Evolutionary conservation across 768 basidiomycete species (phyloP).

Genomic region (Rhizopogon rudus): DNA sequence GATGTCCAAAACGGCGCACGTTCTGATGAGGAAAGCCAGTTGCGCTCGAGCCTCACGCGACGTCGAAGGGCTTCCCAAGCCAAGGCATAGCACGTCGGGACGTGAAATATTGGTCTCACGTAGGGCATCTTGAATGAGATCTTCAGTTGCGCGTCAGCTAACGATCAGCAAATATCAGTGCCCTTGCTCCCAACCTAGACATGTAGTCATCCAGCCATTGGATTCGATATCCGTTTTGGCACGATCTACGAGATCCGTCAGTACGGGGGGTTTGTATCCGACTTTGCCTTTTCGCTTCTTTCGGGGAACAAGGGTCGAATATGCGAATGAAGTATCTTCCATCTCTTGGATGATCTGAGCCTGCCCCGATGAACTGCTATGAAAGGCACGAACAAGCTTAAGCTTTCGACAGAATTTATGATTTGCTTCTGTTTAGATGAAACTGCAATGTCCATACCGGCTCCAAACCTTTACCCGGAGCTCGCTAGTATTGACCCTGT

Average conservation of each 20-base stretch:
- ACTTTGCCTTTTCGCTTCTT: constrained; percentile 44
- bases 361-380: too few species aligned
- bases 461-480: not conserved
- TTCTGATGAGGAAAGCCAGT: constrained; percentile 57
- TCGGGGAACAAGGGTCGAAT: constrained; percentile 45
- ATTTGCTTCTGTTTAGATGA: not conserved
- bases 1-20: constrained; percentile 49
- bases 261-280: constrained; percentile 27
- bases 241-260: constrained; percentile 35
- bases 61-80: constrained; percentile 64
- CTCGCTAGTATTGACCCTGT: not conserved
- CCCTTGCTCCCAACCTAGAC: constrained; percentile 42
- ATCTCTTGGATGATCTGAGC: not conserved
- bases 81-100: constrained; percentile 56
- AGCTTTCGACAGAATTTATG: not conserved
- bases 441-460: not conserved
- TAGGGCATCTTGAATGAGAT: constrained; percentile 27
- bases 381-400: not conserved
- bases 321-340: constrained; percentile 27
- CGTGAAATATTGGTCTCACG: constrained; percentile 11
- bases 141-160: not conserved
- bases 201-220: constrained; percentile 50
- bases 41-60: constrained; percentile 63
- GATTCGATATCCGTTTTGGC: constrained; percentile 39
- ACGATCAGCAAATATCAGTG: not conserved